phyloP scores from a whole-genome alignment of 352 stramenopile genomes.

The Phytophthora colocasiae region DNA sequence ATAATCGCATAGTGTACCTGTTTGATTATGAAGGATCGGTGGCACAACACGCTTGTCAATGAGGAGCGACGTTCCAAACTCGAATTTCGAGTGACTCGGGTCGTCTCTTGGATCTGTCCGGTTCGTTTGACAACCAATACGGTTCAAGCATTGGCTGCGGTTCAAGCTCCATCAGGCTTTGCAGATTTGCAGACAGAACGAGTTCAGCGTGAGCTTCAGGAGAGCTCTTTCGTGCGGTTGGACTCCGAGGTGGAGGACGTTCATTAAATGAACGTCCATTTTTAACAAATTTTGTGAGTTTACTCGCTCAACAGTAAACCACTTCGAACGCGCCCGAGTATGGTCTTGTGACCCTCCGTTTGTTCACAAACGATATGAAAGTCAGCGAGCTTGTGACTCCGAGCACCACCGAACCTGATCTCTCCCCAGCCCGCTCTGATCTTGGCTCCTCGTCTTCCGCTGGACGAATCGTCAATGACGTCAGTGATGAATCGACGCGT shows the following conservation, averaged over 20 bases:
- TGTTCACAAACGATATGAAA: constrained; percentile 10
- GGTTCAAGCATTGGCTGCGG: constrained; percentile 9
- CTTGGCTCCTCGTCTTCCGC: constrained; percentile 6
- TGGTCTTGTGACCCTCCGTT: neutral
- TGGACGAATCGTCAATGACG: neutral
- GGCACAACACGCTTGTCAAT: constrained; percentile 1
- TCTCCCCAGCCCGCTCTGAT: constrained; percentile 12
- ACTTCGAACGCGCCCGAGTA: neutral
- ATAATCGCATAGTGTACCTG: too few species aligned
- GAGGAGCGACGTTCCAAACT: neutral
- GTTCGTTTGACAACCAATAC: constrained; percentile 17
- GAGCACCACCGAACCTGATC: constrained; percentile 16
- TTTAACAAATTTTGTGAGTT: too few species aligned
- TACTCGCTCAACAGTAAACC: constrained; percentile 6
- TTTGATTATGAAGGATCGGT: too few species aligned
- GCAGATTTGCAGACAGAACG: constrained; percentile 6
- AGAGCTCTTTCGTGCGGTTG: neutral
- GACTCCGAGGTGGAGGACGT: neutral
- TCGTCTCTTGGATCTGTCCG: neutral
- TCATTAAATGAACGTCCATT: too few species aligned
- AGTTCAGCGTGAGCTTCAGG: neutral
- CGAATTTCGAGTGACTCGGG: too few species aligned
- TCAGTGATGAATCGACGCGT: constrained; percentile 11
- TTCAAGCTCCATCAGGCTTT: constrained; percentile 21
- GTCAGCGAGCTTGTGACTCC: constrained; percentile 11